phyloP scores from a whole-genome alignment of 164 flowering plant species.

The Echeveria elegans region DNA sequence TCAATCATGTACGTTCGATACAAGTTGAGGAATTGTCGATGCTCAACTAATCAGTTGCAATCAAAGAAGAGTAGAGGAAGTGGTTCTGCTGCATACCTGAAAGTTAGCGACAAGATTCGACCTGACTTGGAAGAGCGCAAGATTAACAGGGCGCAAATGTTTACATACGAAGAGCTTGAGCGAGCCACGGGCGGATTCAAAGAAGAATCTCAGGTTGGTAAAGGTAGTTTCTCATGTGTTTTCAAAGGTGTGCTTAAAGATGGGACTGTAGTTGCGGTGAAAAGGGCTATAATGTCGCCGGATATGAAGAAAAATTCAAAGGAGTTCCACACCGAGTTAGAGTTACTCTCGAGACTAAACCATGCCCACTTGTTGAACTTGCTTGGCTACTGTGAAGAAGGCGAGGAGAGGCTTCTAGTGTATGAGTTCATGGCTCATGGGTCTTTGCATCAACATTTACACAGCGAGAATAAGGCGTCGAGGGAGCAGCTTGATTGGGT shows the following conservation, averaged over 20 bases:
- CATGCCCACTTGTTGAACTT: slow-evolving; percentile 88
- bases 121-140: slow-evolving; percentile 75
- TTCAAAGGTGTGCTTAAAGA: slow-evolving; percentile 72
- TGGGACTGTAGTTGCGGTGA: slow-evolving; percentile 84
- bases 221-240: slow-evolving; percentile 88
- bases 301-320: slow-evolving; percentile 74
- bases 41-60: slow-evolving; percentile 25
- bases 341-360: slow-evolving; percentile 76
- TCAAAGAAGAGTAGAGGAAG: slow-evolving; percentile 20
- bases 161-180: slow-evolving; percentile 79
- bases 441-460: slow-evolving; percentile 84
- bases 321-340: slow-evolving; percentile 83
- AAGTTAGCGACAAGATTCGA: slow-evolving; percentile 39
- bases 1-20: slow-evolving; percentile 63
- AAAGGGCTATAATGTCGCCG: slow-evolving; percentile 62
- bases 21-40: slow-evolving; percentile 56
- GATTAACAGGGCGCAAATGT: slow-evolving; percentile 63
- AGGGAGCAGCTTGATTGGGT: slow-evolving; percentile 85
- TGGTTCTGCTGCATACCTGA: slow-evolving; percentile 25
- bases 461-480: slow-evolving; percentile 49
- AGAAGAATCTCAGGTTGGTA: slow-evolving; percentile 83
- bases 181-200: slow-evolving; percentile 73
- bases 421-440: slow-evolving; percentile 99
- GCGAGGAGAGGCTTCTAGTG: slow-evolving; percentile 84
- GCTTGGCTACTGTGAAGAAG: slow-evolving; percentile 96